Percentiles rank a stretch among this genome's conserved stretches.
phyloP scores from a whole-genome alignment of 2,329 filamentous ascomycete species.

The Aspergillus pseudoglaucus region DNA sequence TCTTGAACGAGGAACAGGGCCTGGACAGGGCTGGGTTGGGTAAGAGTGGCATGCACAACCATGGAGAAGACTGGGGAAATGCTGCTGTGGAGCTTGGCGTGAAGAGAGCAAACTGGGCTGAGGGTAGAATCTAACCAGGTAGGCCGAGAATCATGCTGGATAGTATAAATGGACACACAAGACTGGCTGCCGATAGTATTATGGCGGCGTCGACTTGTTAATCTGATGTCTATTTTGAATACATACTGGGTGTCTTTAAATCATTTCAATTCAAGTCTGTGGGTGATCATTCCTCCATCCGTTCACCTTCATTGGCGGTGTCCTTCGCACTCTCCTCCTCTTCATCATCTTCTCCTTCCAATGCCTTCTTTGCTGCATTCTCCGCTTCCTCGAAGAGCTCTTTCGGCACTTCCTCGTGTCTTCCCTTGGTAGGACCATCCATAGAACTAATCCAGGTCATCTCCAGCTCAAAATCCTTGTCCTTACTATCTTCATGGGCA shows the following conservation, averaged over 20 bases:
- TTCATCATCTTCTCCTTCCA: slow-evolving; percentile 77
- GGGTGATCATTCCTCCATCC: slow-evolving; percentile 75
- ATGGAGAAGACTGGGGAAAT: slow-evolving; percentile 92
- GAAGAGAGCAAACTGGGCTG: slow-evolving; percentile 77
- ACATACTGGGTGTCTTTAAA: neutral
- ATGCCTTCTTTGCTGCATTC: slow-evolving; percentile 79
- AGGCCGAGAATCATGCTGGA: too few species aligned
- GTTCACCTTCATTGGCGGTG: slow-evolving; percentile 58
- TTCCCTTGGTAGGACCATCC: slow-evolving; percentile 83
- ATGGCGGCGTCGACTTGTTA: neutral
- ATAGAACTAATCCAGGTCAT: slow-evolving; percentile 94
- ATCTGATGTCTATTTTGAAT: neutral
- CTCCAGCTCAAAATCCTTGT: slow-evolving; percentile 98
- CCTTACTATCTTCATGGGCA: slow-evolving; percentile 97
- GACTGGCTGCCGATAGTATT: too few species aligned
- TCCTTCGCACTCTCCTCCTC: slow-evolving; percentile 62
- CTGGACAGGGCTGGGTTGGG: slow-evolving; percentile 72
- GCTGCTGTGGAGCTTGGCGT: slow-evolving; percentile 90
- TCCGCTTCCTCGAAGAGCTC: slow-evolving; percentile 87
- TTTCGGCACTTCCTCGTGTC: slow-evolving; percentile 88
- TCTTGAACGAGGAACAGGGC: slow-evolving; percentile 83
- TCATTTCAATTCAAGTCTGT: neutral
- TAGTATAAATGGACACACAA: neutral
- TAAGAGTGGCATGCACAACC: slow-evolving; percentile 63
- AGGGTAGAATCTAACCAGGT: slow-evolving; percentile 52